Conservation (phyloP, 805 yeast genomes). For the Spathaspora boniae region DNA sequence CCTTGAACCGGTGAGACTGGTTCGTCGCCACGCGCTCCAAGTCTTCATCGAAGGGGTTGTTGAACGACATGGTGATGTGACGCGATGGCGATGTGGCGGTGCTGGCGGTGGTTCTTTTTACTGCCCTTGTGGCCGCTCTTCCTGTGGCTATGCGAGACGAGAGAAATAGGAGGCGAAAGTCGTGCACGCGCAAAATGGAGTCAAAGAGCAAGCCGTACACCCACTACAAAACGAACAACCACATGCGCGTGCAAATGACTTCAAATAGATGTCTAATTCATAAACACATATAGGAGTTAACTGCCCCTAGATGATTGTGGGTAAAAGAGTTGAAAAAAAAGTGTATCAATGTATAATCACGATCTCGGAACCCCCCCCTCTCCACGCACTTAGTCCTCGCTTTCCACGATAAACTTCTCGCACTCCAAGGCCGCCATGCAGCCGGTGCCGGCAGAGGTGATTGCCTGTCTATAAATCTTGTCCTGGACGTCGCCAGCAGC, state of each 20-base stretch:
- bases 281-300: too few species aligned
- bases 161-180: too few species aligned
- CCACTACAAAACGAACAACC: background rate
- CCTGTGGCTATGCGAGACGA: too few species aligned
- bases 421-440: slow-evolving; percentile 99
- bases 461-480: slow-evolving; percentile 95
- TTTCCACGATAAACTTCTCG: slow-evolving; percentile 75
- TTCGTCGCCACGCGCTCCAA: slow-evolving; percentile 23
- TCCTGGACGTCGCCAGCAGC: slow-evolving; percentile 99
- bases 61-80: slow-evolving; percentile 24
- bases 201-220: background rate
- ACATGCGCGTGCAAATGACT: too few species aligned
- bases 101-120: background rate
- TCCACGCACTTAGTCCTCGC: slow-evolving; percentile 14
- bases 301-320: too few species aligned
- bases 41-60: slow-evolving; percentile 25
- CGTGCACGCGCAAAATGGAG: too few species aligned
- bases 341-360: background rate
- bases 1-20: slow-evolving; percentile 26
- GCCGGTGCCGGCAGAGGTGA: slow-evolving; percentile 99
- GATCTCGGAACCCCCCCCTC: too few species aligned
- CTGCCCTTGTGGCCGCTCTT: background rate
- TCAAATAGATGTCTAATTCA: too few species aligned
- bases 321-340: background rate
- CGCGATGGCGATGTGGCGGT: too few species aligned